Conservation (phyloP, 2,329 filamentous ascomycete species). For the Periglandula ipomoeae region DNA sequence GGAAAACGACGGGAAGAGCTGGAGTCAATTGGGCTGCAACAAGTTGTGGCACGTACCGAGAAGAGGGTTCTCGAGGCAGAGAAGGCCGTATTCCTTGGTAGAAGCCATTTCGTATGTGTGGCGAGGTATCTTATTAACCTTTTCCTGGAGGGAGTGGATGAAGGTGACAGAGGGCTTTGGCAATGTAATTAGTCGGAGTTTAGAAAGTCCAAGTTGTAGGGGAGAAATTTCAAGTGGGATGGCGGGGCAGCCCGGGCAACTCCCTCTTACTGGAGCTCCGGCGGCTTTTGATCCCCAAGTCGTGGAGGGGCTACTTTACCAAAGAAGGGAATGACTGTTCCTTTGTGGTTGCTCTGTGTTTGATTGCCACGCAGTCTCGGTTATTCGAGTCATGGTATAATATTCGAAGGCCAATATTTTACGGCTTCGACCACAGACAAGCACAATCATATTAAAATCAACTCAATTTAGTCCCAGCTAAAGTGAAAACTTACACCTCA, state of each 20-base stretch:
- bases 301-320: too few relatives aligned
- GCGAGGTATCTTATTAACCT: neutral
- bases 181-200: neutral
- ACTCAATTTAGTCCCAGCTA: too few relatives aligned
- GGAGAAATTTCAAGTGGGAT: slow-evolving; percentile 2
- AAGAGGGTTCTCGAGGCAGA: slow-evolving; percentile 95
- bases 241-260: neutral
- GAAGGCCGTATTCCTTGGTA: slow-evolving; percentile 72
- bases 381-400: too few relatives aligned
- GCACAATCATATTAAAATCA: too few relatives aligned
- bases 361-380: too few relatives aligned
- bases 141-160: neutral
- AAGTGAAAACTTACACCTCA: too few relatives aligned
- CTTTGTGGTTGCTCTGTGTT: too few relatives aligned
- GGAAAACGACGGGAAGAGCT: neutral
- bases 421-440: too few relatives aligned
- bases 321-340: too few relatives aligned
- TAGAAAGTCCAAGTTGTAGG: slow-evolving; percentile 14
- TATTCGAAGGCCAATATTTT: too few relatives aligned
- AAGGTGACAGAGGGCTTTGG: neutral
- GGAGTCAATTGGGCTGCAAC: neutral
- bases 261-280: neutral
- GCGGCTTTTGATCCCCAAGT: too few relatives aligned
- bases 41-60: slow-evolving; percentile 56
- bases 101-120: slow-evolving; percentile 50